phyloP scores from a whole-genome alignment of 192 early-diverging fungal species.

The Coemansia sp. region DNA sequence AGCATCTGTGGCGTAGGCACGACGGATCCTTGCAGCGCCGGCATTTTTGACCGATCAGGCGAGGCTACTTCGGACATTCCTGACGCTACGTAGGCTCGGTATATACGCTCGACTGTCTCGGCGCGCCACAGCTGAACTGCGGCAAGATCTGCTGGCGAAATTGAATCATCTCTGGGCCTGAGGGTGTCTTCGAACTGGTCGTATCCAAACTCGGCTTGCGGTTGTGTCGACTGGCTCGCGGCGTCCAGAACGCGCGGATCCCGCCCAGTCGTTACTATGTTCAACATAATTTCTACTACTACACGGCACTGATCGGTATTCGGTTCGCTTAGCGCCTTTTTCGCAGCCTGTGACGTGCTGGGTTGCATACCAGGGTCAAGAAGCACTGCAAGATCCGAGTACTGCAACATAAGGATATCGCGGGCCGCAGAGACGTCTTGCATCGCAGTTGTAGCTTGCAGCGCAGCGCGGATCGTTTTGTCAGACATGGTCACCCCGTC shows the following conservation, averaged over 20 bases:
- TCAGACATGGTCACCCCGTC: constrained; percentile 12
- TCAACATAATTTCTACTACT: constrained; percentile 20
- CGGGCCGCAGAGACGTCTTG: constrained; percentile 33
- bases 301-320: neutral
- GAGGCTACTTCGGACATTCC: constrained; percentile 43
- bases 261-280: constrained; percentile 23
- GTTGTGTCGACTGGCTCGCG: neutral
- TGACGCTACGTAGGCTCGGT: constrained; percentile 33
- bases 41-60: constrained; percentile 20
- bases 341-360: neutral
- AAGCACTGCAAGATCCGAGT: constrained; percentile 25
- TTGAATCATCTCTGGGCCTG: constrained; percentile 2
- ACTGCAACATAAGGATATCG: constrained; percentile 31
- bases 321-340: constrained; percentile 10
- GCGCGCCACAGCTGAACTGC: constrained; percentile 28
- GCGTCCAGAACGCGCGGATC: constrained; percentile 18
- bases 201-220: constrained; percentile 18
- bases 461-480: constrained; percentile 12
- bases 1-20: constrained; percentile 34
- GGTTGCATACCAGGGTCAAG: constrained; percentile 19
- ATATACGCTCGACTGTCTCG: constrained; percentile 41
- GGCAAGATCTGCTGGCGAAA: neutral
- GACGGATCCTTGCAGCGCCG: constrained; percentile 40
- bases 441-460: constrained; percentile 12
- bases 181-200: constrained; percentile 27